Evolutionary conservation across 2,329 filamentous ascomycete genomes (phyloP).

Genomic region (Hirsutella thompsonii): DNA sequence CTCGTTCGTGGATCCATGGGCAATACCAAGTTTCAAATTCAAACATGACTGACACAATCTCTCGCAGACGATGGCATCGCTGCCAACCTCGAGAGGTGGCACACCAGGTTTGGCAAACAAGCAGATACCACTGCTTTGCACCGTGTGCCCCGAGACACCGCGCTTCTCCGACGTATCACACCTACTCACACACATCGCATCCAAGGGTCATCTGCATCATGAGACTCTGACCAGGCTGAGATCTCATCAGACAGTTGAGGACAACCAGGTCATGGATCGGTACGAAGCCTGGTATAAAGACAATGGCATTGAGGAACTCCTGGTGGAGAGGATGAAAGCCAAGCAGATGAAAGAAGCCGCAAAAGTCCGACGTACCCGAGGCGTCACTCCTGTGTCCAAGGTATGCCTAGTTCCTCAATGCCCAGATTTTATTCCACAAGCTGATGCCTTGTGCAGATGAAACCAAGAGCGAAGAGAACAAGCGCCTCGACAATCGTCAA

Average conservation of each 20-base stretch:
- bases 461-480: slow-evolving; percentile 16
- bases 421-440: background rate
- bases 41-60: slow-evolving; percentile 3
- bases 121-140: slow-evolving; percentile 61
- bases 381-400: slow-evolving; percentile 10
- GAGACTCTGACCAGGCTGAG: slow-evolving; percentile 72
- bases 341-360: slow-evolving; percentile 56
- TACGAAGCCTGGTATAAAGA: slow-evolving; percentile 71
- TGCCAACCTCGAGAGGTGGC: slow-evolving; percentile 9
- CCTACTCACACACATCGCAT: slow-evolving; percentile 80
- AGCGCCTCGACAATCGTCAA: slow-evolving; percentile 12
- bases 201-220: slow-evolving; percentile 80
- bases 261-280: slow-evolving; percentile 46
- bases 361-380: slow-evolving; percentile 35
- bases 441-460: slow-evolving; percentile 10
- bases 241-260: slow-evolving; percentile 51
- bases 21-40: background rate
- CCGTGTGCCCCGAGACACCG: slow-evolving; percentile 67
- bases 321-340: slow-evolving; percentile 64
- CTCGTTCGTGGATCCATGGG: background rate
- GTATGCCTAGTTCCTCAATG: slow-evolving; percentile 3
- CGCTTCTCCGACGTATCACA: slow-evolving; percentile 85
- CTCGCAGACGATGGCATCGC: slow-evolving; percentile 24
- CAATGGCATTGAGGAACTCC: slow-evolving; percentile 57
- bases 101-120: slow-evolving; percentile 12